Evolutionary conservation across 768 basidiomycete species (phyloP).

Genomic region (Aureoboletus auriporus): DNA sequence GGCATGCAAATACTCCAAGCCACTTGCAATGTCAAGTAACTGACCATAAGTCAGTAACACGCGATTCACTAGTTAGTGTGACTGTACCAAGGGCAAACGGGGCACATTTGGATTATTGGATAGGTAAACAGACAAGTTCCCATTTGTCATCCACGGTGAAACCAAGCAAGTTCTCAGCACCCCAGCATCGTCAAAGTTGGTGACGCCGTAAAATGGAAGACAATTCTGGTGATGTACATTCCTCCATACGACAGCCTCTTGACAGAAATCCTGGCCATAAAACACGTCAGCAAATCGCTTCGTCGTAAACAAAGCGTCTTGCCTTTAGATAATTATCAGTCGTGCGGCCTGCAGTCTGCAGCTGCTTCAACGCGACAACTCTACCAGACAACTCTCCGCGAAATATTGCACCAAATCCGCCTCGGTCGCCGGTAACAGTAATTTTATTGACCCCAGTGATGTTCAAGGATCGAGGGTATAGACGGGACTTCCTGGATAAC

Average conservation of each 20-base stretch:
- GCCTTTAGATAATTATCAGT: slow-evolving; percentile 25
- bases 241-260: slow-evolving; percentile 30
- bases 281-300: neutral
- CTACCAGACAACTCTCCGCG: slow-evolving; percentile 24
- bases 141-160: slow-evolving; percentile 26
- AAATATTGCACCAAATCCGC: slow-evolving; percentile 33
- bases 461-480: slow-evolving; percentile 25
- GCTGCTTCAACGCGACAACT: slow-evolving; percentile 30
- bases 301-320: slow-evolving; percentile 2
- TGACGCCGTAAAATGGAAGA: slow-evolving; percentile 29
- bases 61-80: neutral
- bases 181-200: slow-evolving; percentile 8
- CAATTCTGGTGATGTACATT: slow-evolving; percentile 28
- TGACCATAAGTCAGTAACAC: slow-evolving; percentile 13
- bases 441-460: slow-evolving; percentile 16
- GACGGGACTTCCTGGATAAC: slow-evolving; percentile 26
- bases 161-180: slow-evolving; percentile 16
- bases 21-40: slow-evolving; percentile 36
- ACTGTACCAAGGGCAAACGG: slow-evolving; percentile 32
- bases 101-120: slow-evolving; percentile 19
- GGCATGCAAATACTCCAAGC: slow-evolving; percentile 37
- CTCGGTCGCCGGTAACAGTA: slow-evolving; percentile 13
- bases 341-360: slow-evolving; percentile 19
- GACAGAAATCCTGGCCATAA: slow-evolving; percentile 22
- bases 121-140: slow-evolving; percentile 31